Base-by-base conservation (phyloP, 1,139 yeast species). In the Blastobotrys capitulatus region DNA sequence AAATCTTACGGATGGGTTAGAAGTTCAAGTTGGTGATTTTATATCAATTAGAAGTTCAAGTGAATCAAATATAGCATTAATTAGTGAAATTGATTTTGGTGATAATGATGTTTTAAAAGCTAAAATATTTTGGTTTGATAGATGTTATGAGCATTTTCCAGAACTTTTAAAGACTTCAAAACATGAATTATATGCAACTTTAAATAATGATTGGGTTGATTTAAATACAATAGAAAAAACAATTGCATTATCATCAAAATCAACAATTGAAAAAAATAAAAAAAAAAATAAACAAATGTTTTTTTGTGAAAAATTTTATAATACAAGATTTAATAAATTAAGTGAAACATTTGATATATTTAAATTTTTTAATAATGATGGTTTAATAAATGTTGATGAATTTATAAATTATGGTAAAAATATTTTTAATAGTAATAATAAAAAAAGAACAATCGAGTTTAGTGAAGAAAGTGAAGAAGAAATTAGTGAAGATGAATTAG, bases 131-230 rank as follows among this genome's bases (percentile, higher is more conserved):
- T 42, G 45, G 45, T 9, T 42, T 27, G 20, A 9, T 13, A 3
- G 15, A 34, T 37, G 37, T 4, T n/a, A n/a, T 9, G 44, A 41
- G n/a, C n/a, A n/a, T n/a, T n/a, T n/a, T n/a, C n/a, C n/a, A 29
- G 42, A 26, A 7, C n/a, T n/a, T n/a, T 20, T 19, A 10, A n/a
- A 13, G 18, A 10, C 4, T 7, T 18, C 15, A n/a, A 26, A 9
- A 20, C 41, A 26, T 12, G 46, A 42, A 32, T 9, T 44, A 2
- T 44, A 37, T 27, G 47, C 47, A n/a, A 44, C 42, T 3, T 10
- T 8, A 4, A n/a, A 22, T 16, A 18, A 8, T 13, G 42, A 44
- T 36, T 44, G 42, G 42, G 42, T 37, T 19, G 47, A 44, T 27
- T 13, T 44, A 12, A 22, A 38, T n/a, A 15, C 42, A 2, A 7